Percentiles rank a stretch among this genome's conserved stretches.
These are phyloP conservation scores for Mucor indicus DNA, from an alignment of 371 early-diverging fungal species.

Conservation along the genomic window DNA sequence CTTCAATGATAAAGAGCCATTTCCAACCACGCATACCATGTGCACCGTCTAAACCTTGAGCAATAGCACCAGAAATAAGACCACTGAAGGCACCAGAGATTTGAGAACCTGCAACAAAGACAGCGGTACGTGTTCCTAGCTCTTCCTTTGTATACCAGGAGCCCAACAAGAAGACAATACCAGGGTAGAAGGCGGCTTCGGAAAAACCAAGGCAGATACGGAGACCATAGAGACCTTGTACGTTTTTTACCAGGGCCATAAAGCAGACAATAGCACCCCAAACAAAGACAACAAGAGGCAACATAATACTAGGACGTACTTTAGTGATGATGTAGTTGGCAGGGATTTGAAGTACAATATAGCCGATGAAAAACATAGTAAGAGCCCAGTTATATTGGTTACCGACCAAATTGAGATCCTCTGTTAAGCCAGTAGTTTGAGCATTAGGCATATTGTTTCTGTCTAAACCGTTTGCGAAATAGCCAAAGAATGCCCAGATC, in stretches of 20 bases:
- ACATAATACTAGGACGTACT: conserved; percentile 53
- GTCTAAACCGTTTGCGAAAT: conserved; percentile 73
- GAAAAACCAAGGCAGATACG: conserved; percentile 66
- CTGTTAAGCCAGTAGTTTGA: conserved; percentile 47
- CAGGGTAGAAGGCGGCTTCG: conserved; percentile 76
- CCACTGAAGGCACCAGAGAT: conserved; percentile 72
- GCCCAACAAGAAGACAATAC: conserved; percentile 69
- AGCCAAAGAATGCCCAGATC: conserved; percentile 66
- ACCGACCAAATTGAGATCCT: conserved; percentile 45
- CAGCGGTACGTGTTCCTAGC: conserved; percentile 64
- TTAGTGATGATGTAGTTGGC: conserved; percentile 50
- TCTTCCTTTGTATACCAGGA: conserved; percentile 80
- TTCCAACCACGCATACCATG: conserved; percentile 58
- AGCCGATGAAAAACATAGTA: conserved; percentile 74
- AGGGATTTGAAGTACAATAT: conserved; percentile 54
- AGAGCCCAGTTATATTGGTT: conserved; percentile 60
- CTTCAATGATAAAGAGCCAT: conserved; percentile 62
- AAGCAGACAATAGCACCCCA: conserved; percentile 66
- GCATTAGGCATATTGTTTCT: conserved; percentile 73
- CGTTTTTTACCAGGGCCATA: conserved; percentile 51
- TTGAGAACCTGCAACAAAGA: conserved; percentile 62
- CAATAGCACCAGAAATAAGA: conserved; percentile 42
- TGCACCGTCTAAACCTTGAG: conserved; percentile 34
- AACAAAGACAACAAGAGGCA: conserved; percentile 53
- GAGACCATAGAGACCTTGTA: conserved; percentile 47